Evolutionary conservation across 352 stramenopile species (phyloP), one percentile per base, ranked within the genome.

Genomic region (Discostella stelligera): DNA sequence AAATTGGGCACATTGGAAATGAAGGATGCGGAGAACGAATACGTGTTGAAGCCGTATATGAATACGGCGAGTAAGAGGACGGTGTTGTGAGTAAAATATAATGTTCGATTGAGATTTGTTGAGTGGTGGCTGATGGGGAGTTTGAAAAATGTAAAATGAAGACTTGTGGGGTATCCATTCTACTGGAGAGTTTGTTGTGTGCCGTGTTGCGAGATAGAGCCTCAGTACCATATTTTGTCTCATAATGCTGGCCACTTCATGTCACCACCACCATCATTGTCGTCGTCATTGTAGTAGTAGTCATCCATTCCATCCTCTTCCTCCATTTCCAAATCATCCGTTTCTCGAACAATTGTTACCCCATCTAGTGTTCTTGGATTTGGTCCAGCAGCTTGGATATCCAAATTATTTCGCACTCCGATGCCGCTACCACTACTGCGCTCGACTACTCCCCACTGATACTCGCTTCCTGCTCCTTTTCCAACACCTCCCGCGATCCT

Each of bases 21-120:
- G 86, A 97, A 98, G 81, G 96, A 99, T 71, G 97, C 97, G 3
- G 97, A 99, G 80, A 98, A 97, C 80, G 97, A 99, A 86, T 99
- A 98, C 95, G 96, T 99, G 16, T 88, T 99, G 74, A 94, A 96
- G 71, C 97, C 97, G 23, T 99, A 99, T 91, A 98, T 99, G 92
- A 99, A 99, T 90, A 98, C 96, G n/a, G 95, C 96, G 66, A 98
- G 97, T 78, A 99, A 99, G 87, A 93, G 96, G 60, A 91, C 94
- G 68, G 85, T 96, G 21, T 81, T 98, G 37, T 44, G 37, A 44
- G 37, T 44, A 41, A 9, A 9, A 41, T 41, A 9, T 32, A 32
- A 32, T 32, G 27, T 2, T 32, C 2, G 27, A 32, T 32, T 32
- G 27, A 32, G 2, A 32, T 32, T 5, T 32, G 27, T 32, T 6